Conservation (phyloP, 208 protist genomes). For the Naegleria fowleri region DNA sequence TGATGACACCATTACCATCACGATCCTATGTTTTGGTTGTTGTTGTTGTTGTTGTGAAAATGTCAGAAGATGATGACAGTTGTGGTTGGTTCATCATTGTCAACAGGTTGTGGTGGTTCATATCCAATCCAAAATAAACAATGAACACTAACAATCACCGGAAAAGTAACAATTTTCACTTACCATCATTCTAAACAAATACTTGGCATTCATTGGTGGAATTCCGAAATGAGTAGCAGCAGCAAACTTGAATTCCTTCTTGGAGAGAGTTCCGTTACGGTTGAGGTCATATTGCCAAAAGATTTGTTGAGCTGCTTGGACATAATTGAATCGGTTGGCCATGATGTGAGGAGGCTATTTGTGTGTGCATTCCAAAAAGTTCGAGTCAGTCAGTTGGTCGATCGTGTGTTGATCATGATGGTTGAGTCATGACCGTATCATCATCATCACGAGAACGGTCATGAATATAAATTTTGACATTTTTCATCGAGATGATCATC, state of each 20-base stretch:
- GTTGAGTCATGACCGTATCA: too few species aligned
- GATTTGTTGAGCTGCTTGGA: neutral
- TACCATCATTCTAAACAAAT: neutral
- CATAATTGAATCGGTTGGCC: neutral
- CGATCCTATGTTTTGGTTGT: neutral
- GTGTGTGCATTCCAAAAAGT: too few species aligned
- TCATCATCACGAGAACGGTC: too few species aligned
- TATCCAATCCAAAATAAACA: too few species aligned
- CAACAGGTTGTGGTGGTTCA: too few species aligned
- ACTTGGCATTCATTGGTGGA: neutral
- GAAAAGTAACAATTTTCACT: neutral
- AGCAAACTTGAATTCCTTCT: neutral
- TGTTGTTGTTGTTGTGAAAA: too few species aligned
- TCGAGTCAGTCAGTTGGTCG: too few species aligned
- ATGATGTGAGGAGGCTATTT: neutral
- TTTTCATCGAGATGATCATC: neutral
- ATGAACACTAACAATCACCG: too few species aligned
- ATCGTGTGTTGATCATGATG: too few species aligned
- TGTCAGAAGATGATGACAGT: too few species aligned
- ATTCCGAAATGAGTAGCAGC: neutral
- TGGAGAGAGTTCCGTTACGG: neutral
- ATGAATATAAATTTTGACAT: too few species aligned
- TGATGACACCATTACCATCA: neutral
- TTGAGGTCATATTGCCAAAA: neutral
- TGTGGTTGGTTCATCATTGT: too few species aligned